Percentiles rank a stretch among this genome's conserved stretches.
These are phyloP conservation scores for Linum tenue DNA, from an alignment of 345 rosid species.

Conservation along the genomic window DNA sequence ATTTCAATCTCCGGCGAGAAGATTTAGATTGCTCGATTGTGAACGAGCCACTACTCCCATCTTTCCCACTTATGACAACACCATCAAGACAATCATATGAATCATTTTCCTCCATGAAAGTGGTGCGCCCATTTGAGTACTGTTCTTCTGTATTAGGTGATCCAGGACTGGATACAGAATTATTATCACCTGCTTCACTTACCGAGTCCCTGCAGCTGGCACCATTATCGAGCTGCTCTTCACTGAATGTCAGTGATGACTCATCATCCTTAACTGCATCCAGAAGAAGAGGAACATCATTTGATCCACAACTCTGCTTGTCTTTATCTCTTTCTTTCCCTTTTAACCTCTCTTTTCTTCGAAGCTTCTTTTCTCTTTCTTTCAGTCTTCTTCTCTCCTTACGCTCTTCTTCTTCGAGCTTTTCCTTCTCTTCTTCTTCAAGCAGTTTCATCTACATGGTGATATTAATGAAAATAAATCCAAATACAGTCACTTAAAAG, in stretches of 20 bases:
- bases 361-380: conserved; percentile 84
- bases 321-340: conserved; percentile 78
- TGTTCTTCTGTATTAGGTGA: conserved; percentile 42
- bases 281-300: conserved; percentile 15
- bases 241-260: conserved; percentile 31
- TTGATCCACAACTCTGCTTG: conserved; percentile 30
- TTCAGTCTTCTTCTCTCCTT: conserved; percentile 78
- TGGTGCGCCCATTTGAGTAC: conserved; percentile 24
- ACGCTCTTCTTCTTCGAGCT: conserved; percentile 88
- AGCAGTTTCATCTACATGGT: conserved; percentile 64
- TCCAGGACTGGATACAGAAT: conserved; percentile 40
- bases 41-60: conserved; percentile 36
- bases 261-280: conserved; percentile 37
- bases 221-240: conserved; percentile 27
- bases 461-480: background rate
- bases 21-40: conserved; percentile 36
- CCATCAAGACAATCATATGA: conserved; percentile 35
- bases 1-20: conserved; percentile 46
- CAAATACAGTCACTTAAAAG: background rate
- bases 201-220: conserved; percentile 33
- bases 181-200: conserved; percentile 32
- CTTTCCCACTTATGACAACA: conserved; percentile 34
- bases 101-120: conserved; percentile 30
- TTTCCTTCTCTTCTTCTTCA: conserved; percentile 95
- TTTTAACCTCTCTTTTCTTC: conserved; percentile 90